Base-by-base conservation (phyloP, 768 basidiomycete species). In the Tephrocybe sp. region DNA sequence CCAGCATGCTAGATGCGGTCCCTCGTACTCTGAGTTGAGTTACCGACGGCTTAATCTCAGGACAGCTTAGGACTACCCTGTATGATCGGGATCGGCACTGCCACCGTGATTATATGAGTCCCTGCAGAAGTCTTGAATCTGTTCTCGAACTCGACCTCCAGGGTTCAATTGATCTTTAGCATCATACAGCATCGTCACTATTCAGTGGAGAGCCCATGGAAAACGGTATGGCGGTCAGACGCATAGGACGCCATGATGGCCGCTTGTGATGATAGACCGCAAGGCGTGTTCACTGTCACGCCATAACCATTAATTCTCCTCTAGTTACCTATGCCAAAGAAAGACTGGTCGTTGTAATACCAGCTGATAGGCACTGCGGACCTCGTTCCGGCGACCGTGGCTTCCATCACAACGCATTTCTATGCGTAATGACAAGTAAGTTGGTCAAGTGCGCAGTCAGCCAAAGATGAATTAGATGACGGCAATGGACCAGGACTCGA, bases 21-120 rank as follows among this genome's bases (percentile, higher is more conserved):
- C n/a, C n/a, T 35, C 6, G 30, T 26, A 34, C 39, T 35, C 54
- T 54, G 53, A 39, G 38, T 50, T 42, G 39, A 48, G 39, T 41
- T 49, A 52, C 54, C 52, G 54, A 49, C 58, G 54, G 54, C 57
- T 56, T n/a, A n/a, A n/a, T 56, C 31, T 26, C n/a, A n/a, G 26
- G 22, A 20, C 42, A 33, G 44, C 38, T 45, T 22, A 48, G 45
- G 19, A 30, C 33, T 47, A 45, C 53, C 53, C 48, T 55, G 45
- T 26, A 46, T 55, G 57, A 56, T 56, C 47, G 41, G 46, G 58
- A 59, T 59, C 58, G 50, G 43, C 58, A 59, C 58, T 41, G 58
- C 58, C 58, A 59, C 58, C 20, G 8, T 23, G 44, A 34, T 12
- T 48, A 26, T 36, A 45, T 47, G 38, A 42, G 45, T 35, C 35